phyloP scores from a whole-genome alignment of 2,329 filamentous ascomycete genomes.

The Cladosporium oxysporum region DNA sequence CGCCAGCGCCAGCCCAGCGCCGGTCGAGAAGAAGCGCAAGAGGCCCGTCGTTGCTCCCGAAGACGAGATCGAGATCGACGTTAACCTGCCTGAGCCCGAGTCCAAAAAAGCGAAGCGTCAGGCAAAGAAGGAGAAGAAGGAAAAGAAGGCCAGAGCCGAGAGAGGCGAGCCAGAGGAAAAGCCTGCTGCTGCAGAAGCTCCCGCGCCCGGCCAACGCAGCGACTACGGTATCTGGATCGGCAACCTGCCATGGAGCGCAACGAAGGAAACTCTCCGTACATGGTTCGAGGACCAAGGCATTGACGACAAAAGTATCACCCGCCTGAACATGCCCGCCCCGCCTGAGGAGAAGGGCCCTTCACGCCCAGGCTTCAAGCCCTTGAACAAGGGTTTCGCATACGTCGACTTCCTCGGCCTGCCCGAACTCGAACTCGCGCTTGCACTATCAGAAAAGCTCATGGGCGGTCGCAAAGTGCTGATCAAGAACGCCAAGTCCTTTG shows the following conservation, averaged over 20 bases:
- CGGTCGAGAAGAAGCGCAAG: constrained; percentile 63
- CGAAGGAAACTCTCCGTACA: constrained; percentile 69
- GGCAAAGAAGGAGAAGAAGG: constrained; percentile 75
- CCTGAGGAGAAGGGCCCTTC: constrained; percentile 33
- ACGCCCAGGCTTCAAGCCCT: constrained; percentile 51
- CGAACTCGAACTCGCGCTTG: constrained; percentile 74
- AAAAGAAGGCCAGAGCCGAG: constrained; percentile 26
- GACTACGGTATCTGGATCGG: constrained; percentile 93
- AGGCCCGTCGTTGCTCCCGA: constrained; percentile 47
- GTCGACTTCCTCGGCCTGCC: constrained; percentile 78
- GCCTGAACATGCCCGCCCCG: constrained; percentile 74
- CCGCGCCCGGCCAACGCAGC: constrained; percentile 57
- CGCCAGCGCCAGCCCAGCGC: constrained; percentile 12
- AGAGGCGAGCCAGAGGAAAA: constrained; percentile 19
- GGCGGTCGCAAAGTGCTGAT: constrained; percentile 80
- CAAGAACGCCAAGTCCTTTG: constrained; percentile 87
- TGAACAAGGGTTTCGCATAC: constrained; percentile 95
- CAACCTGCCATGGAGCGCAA: constrained; percentile 84
- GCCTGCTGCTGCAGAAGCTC: constrained; percentile 27
- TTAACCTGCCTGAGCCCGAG: constrained; percentile 85
- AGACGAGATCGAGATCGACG: constrained; percentile 79
- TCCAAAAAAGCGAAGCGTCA: constrained; percentile 91
- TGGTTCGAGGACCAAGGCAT: constrained; percentile 76
- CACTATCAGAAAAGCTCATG: constrained; percentile 80
- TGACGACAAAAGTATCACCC: constrained; percentile 70